A percentile compares a stretch with the other conserved stretches of the same genome.
These are phyloP conservation scores for Kwoniella pini DNA, from an alignment of 768 basidiomycete genomes.

Conservation along the genomic window DNA sequence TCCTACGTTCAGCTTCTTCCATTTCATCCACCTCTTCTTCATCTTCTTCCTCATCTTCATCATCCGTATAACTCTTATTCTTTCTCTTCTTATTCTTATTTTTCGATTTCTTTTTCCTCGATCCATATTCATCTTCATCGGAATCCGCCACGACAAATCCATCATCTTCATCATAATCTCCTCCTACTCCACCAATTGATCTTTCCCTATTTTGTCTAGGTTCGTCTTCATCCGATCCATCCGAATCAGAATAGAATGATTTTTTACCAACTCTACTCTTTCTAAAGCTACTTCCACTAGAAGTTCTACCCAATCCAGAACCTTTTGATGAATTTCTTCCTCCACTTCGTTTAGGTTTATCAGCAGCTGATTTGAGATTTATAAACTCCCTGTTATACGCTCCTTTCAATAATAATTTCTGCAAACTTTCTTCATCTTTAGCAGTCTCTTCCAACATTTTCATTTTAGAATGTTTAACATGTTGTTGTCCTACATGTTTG, in stretches of 20 bases:
- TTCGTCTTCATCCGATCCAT: constrained; percentile 13
- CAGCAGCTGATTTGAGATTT: background rate
- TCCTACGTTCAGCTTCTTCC: constrained; percentile 47
- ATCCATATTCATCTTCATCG: constrained; percentile 32
- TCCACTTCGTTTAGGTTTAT: constrained; percentile 14
- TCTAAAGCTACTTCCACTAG: constrained; percentile 4
- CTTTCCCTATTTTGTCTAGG: constrained; percentile 1
- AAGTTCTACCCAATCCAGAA: constrained; percentile 22
- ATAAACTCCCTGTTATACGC: constrained; percentile 21
- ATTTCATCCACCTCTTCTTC: constrained; percentile 44
- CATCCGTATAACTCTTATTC: constrained; percentile 12
- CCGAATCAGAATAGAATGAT: constrained; percentile 14
- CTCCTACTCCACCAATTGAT: constrained; percentile 13
- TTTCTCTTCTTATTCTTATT: constrained; percentile 24
- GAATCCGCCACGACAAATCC: constrained; percentile 52
- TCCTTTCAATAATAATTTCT: constrained; percentile 25
- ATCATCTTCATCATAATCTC: constrained; percentile 51
- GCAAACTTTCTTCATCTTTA: constrained; percentile 23
- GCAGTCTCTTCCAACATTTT: constrained; percentile 38
- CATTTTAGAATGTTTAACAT: constrained; percentile 45
- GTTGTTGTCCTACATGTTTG: constrained; percentile 46
- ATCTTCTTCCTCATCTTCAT: constrained; percentile 27
- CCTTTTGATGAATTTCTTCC: constrained; percentile 9
- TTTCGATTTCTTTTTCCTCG: constrained; percentile 13
- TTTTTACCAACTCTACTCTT: constrained; percentile 7